Percentiles rank a stretch among this genome's conserved stretches.
These are phyloP conservation scores for Fomitopsis schrenkii DNA, from an alignment of 1,284 basidiomycete genomes.

Conservation along the genomic window DNA sequence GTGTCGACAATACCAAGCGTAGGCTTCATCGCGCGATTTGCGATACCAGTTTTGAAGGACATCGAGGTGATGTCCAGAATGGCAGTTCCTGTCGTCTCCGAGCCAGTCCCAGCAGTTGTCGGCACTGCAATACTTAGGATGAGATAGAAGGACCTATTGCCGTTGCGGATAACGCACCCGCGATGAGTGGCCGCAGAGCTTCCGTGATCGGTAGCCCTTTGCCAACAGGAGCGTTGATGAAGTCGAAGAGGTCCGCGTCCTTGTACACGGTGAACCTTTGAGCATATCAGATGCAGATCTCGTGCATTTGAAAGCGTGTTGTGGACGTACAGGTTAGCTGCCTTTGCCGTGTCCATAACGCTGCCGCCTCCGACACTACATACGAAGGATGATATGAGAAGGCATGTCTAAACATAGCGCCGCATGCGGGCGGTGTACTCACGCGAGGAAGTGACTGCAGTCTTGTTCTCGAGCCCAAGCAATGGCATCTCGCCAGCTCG, in stretches of 20 bases:
- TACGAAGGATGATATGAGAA: neutral
- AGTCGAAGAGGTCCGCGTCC: slow-evolving; percentile 90
- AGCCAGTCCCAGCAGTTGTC: slow-evolving; percentile 97
- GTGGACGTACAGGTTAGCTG: slow-evolving; percentile 73
- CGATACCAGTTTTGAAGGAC: slow-evolving; percentile 96
- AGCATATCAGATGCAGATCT: neutral
- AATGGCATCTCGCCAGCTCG: slow-evolving; percentile 85
- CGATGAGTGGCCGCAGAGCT: slow-evolving; percentile 81
- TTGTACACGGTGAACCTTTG: slow-evolving; percentile 81
- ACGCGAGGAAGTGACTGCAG: slow-evolving; percentile 94
- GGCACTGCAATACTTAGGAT: slow-evolving; percentile 50
- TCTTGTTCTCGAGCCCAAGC: slow-evolving; percentile 82
- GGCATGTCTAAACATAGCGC: neutral
- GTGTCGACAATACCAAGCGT: slow-evolving; percentile 83
- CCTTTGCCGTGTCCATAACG: slow-evolving; percentile 94
- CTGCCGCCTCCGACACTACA: slow-evolving; percentile 88
- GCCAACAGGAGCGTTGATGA: slow-evolving; percentile 95
- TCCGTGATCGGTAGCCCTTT: slow-evolving; percentile 85
- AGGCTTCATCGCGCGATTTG: slow-evolving; percentile 88
- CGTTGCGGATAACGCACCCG: slow-evolving; percentile 37
- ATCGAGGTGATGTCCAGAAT: slow-evolving; percentile 91
- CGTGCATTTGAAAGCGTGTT: slow-evolving; percentile 16
- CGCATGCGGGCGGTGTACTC: neutral
- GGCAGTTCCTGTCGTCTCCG: slow-evolving; percentile 96
- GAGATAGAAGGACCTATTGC: neutral